Evolutionary conservation across 2,329 filamentous ascomycete genomes (phyloP), one percentile per base, ranked within the genome.

Genomic region (Penicillium psychrosexuale): DNA sequence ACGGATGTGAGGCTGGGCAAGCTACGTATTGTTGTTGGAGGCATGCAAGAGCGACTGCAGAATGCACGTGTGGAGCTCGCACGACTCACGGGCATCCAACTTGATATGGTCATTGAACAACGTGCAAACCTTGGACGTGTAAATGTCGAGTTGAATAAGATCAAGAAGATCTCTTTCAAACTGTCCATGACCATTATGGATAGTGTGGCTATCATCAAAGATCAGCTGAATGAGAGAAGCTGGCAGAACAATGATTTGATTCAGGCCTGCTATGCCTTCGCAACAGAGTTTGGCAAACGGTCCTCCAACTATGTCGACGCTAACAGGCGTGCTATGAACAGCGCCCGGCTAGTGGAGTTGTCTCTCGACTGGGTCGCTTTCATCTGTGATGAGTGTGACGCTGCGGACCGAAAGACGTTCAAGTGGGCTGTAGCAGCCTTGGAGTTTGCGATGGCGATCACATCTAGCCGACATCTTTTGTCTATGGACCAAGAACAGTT

Each of bases 131-230:
- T 99, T 37, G 89, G 90, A 60, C 90, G 95, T 64, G 94, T 99
- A 63, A 95, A 97, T 69, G 79, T 87, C 47, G 89, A 95, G 70
- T 78, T 99, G 60, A 93, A 91, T 66, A 95, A 96, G 71, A 96
- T 97, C 66, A 92, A 95, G 66, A 91, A 92, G 71, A 95, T 95
- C 2, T 91, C 93, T 3, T 97, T 95, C 79, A 96, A 96, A 73
- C 81, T 99, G 40, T 96, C 91, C 48, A 97, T 97, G 75, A 91
- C 91, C 7, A 97, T 99, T 74, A 97, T 99, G 91, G 93, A 97
- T 73, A 97, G 91, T 69, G 94, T 99, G 42, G 91, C 96, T 70
- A 91, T 90, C 59, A 94, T 99, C 61, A 84, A 91, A 60, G 86
- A 86, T 63, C 93, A 99, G 73, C 91, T 91, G 1, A 70, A 62